Base-by-base conservation (phyloP, 129 eudicot genomes). In the Ambrosia trifida region DNA sequence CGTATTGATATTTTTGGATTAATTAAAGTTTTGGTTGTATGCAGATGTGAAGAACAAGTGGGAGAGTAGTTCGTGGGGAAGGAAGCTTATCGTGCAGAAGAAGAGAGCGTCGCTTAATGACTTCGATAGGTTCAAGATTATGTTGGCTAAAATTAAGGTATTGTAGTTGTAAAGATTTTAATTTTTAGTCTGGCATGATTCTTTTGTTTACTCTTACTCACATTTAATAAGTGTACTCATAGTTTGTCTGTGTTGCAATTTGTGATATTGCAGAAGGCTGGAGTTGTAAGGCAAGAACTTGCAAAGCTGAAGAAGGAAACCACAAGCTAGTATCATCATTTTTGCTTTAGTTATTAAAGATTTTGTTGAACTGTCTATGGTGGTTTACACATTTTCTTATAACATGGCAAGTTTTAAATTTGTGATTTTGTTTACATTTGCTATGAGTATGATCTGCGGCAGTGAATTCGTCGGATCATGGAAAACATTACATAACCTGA, bases 111-210 rank as follows among this genome's bases (percentile, higher is more conserved):
- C 28, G 1, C 28, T 24, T 24, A 24, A 24, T 24, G 28, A 24
- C 28, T 24, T 24, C 1, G 28, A 81, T 50, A 75, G 89, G 72
- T 85, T 85, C 77, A 85, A 85, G 79, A 57, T 81, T 69, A 85
- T 85, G 89, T 19, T 85, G 79, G 89, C 89, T 1, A 85, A 85
- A 66, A 85, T 85, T 7, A 85, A 85, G 89, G 89, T 85, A 41
- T 41, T 41, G 11, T 41, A 41, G 11, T 5, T 41, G 8, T 11
- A 2, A 5, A 41, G 46, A 41, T 41, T 11, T 19, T 51, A 51
- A 5, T 51, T 24, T 13, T 51, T 51, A 16, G 1, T 10, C 7
- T 51, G 28, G 58, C 7, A 17, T 51, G 58, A 17, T 51, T 66
- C 20, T 66, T 56, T 24, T 20, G n/a, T 56, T 11, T 0, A 2